Percentiles rank a stretch among this genome's conserved stretches.
Evolutionary conservation across 225 moss, liverwort and hornwort genomes (phyloP).

Genomic region (Sphagnum contortum): DNA sequence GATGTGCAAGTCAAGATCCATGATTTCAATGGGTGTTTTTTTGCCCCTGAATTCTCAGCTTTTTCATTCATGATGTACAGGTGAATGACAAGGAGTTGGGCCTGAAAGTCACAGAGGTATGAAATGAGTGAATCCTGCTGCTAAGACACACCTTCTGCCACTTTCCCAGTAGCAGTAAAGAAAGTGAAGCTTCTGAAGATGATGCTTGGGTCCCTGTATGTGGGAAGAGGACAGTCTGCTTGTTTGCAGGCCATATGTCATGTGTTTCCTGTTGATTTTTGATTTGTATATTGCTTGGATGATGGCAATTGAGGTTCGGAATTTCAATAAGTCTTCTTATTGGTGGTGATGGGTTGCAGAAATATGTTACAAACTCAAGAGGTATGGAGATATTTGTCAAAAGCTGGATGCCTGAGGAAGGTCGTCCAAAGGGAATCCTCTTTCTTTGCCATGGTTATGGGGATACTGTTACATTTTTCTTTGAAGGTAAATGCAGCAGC

Average conservation of each 20-base stretch:
- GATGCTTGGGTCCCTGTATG: background rate
- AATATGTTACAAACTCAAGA: constrained; percentile 45
- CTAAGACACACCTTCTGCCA: too few relatives aligned
- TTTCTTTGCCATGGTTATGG: constrained; percentile 92
- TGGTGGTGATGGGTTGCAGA: constrained; percentile 27
- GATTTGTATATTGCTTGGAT: too few relatives aligned
- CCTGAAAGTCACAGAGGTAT: constrained; percentile 58
- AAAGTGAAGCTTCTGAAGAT: background rate
- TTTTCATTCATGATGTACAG: constrained; percentile 10
- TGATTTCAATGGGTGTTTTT: background rate
- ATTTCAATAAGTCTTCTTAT: background rate
- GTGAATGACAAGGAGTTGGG: constrained; percentile 40
- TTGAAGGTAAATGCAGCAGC: constrained; percentile 45
- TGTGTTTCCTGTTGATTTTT: too few relatives aligned
- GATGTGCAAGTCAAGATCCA: background rate
- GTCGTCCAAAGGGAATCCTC: constrained; percentile 41
- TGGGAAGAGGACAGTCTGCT: background rate
- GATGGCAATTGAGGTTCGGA: too few relatives aligned
- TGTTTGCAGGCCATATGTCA: too few relatives aligned
- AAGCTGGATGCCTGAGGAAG: constrained; percentile 54
- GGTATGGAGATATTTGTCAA: constrained; percentile 68
- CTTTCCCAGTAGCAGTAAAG: too few relatives aligned
- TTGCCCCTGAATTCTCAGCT: background rate
- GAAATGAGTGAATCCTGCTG: too few relatives aligned
- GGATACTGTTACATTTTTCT: constrained; percentile 68